Evolutionary conservation across 192 early-diverging fungal genomes (phyloP).

Genomic region (Obelidium mucronatum): DNA sequence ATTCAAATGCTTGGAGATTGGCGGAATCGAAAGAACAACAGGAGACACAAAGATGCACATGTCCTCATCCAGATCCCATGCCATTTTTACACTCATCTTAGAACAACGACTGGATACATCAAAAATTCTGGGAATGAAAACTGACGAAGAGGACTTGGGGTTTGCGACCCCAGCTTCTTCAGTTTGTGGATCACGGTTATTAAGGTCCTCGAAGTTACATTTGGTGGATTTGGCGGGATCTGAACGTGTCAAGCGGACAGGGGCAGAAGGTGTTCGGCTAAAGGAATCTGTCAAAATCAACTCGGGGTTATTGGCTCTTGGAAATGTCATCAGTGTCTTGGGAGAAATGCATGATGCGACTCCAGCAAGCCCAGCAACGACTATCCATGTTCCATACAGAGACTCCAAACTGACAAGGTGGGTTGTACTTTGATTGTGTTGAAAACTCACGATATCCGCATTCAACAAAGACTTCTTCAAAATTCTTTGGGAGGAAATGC

Average conservation of each 20-base stretch:
- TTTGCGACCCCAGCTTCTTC: background rate
- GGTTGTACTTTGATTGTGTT: too few species aligned
- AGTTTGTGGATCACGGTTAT: background rate
- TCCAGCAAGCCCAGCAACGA: background rate
- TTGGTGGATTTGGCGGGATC: constrained; percentile 96
- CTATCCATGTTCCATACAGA: constrained; percentile 85
- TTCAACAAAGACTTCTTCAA: constrained; percentile 49
- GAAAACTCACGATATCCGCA: too few species aligned
- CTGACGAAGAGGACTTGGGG: constrained; percentile 15
- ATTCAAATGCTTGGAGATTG: constrained; percentile 47
- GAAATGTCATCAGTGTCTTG: constrained; percentile 95
- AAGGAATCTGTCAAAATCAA: constrained; percentile 82
- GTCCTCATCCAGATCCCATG: constrained; percentile 55
- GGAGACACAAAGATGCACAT: constrained; percentile 60
- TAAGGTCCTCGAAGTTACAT: constrained; percentile 59
- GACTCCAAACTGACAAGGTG: constrained; percentile 90
- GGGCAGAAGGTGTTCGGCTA: constrained; percentile 64
- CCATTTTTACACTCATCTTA: constrained; percentile 57
- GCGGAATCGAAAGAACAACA: constrained; percentile 52
- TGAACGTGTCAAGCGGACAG: constrained; percentile 77
- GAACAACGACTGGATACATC: constrained; percentile 43
- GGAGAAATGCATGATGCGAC: constrained; percentile 60
- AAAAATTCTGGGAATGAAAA: background rate
- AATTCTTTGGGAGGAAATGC: constrained; percentile 87
- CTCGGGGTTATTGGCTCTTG: constrained; percentile 89